Evolutionary conservation across 164 flowering plant genomes (phyloP).

Genomic region (Warburgia ugandensis): DNA sequence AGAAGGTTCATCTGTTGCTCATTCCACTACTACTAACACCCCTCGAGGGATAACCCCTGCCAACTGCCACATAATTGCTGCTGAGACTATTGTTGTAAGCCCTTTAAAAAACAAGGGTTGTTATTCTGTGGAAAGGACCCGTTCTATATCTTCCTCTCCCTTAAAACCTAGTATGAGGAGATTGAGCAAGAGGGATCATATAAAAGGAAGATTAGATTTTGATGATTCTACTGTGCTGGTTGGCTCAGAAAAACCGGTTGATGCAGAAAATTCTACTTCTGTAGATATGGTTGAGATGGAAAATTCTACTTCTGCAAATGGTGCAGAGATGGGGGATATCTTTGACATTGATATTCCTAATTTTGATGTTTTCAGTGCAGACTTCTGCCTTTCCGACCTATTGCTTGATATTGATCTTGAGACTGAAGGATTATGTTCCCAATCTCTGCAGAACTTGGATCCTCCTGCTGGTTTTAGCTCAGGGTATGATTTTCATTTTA

Average conservation of each 20-base stretch:
- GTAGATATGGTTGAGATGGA: too few species aligned
- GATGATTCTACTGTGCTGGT: constrained; percentile 39
- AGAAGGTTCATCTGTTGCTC: constrained; percentile 27
- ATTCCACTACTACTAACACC: constrained; percentile 21
- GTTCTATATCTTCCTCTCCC: constrained; percentile 51
- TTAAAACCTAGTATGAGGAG: constrained; percentile 37
- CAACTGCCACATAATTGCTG: constrained; percentile 43
- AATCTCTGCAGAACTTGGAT: constrained; percentile 18
- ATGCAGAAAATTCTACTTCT: constrained; percentile 29
- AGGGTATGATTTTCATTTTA: constrained; percentile 28
- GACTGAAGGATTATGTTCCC: constrained; percentile 25
- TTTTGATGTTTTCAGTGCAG: constrained; percentile 55
- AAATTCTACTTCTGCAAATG: too few species aligned
- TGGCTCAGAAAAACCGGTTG: constrained; percentile 23
- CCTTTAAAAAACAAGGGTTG: constrained; percentile 47
- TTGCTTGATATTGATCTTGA: constrained; percentile 53
- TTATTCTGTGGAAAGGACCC: constrained; percentile 52
- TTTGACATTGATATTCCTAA: constrained; percentile 70
- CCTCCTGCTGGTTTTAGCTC: constrained; percentile 23
- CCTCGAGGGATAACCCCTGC: constrained; percentile 35
- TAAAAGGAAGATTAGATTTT: constrained; percentile 88
- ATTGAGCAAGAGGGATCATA: constrained; percentile 47
- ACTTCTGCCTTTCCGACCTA: constrained; percentile 66
- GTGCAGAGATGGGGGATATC: constrained; percentile 36
- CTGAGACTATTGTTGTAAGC: constrained; percentile 53